Percentiles rank a stretch among this genome's conserved stretches.
Evolutionary conservation across 257 asterid species (phyloP).

Genomic region (Rubia yunnanensis): DNA sequence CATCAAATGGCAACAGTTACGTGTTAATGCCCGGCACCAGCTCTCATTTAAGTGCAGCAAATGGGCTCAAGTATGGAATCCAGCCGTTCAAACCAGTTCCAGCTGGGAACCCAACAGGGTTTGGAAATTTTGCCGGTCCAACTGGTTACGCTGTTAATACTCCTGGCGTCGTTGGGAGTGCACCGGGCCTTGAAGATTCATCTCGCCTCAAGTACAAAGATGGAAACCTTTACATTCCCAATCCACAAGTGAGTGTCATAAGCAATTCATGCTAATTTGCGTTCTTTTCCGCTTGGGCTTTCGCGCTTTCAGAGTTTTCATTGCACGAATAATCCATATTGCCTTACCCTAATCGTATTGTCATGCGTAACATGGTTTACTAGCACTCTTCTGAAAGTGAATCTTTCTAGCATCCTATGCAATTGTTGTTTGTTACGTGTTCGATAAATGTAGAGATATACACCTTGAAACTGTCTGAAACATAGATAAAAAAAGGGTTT

Average conservation of each 20-base stretch:
- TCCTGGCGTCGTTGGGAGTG: conserved; percentile 70
- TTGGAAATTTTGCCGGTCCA: conserved; percentile 68
- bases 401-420: too few relatives aligned
- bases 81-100: conserved; percentile 86
- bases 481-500: too few relatives aligned
- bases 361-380: too few relatives aligned
- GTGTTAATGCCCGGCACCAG: conserved; percentile 83
- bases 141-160: conserved; percentile 72
- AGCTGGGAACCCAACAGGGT: conserved; percentile 59
- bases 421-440: too few relatives aligned
- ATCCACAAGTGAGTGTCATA: conserved; percentile 61
- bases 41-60: conserved; percentile 58
- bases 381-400: too few relatives aligned
- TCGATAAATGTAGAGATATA: too few relatives aligned
- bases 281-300: neutral
- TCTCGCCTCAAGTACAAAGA: conserved; percentile 87
- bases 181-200: conserved; percentile 77
- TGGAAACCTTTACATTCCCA: conserved; percentile 56
- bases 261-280: neutral
- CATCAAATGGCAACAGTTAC: conserved; percentile 78
- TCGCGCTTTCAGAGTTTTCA: too few relatives aligned
- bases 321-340: too few relatives aligned
- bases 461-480: too few relatives aligned
- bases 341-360: too few relatives aligned
- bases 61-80: conserved; percentile 73